These are phyloP conservation scores for Otatea glauca DNA, from an alignment of 176 grass and related monocot genomes.

Conservation along the genomic window DNA sequence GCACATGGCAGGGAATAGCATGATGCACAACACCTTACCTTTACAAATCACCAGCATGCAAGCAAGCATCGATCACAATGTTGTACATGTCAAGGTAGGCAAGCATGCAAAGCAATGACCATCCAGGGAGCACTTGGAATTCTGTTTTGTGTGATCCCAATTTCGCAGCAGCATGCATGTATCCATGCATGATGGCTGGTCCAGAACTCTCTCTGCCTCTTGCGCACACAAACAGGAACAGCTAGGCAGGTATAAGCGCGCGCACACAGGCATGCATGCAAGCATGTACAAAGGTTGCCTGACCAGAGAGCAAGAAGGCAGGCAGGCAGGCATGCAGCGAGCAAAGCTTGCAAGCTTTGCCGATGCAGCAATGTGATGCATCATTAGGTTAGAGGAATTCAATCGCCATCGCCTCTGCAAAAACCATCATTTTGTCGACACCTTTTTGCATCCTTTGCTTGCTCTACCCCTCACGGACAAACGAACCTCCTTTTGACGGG, in stretches of 20 bases:
- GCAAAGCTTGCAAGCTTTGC: conserved; percentile 35
- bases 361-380: neutral
- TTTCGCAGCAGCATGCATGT: conserved; percentile 1
- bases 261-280: neutral
- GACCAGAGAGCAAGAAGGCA: neutral
- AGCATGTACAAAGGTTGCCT: neutral
- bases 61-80: neutral
- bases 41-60: neutral
- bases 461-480: neutral
- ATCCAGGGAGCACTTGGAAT: too few species aligned
- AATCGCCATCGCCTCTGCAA: conserved; percentile 14
- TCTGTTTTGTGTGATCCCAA: neutral
- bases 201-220: too few species aligned
- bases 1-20: too few species aligned
- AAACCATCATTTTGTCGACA: conserved; percentile 1
- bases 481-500: too few species aligned
- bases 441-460: neutral
- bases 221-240: too few species aligned
- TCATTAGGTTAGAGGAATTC: neutral
- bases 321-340: too few species aligned
- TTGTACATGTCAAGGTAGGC: neutral
- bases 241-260: too few species aligned
- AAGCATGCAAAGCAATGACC: too few species aligned
- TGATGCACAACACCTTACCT: neutral
- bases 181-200: neutral